Percentiles rank a stretch among this genome's conserved stretches.
These are phyloP conservation scores for Aspergillus ruber DNA, from an alignment of 2,329 filamentous ascomycete genomes.

Conservation along the genomic window DNA sequence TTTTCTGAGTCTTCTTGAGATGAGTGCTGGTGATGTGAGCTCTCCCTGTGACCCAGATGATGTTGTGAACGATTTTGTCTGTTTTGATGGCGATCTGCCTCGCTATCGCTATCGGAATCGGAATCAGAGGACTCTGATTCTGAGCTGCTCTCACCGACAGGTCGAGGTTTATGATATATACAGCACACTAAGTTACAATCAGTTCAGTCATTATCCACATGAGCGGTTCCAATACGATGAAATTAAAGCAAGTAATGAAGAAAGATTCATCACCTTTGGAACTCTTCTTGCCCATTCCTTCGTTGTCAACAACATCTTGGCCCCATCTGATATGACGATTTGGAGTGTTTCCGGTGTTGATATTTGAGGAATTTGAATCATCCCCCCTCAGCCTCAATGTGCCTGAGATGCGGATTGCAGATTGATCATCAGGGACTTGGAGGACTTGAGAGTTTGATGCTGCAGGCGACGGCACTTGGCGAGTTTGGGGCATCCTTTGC, in stretches of 20 bases:
- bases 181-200: slow-evolving; percentile 72
- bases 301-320: slow-evolving; percentile 89
- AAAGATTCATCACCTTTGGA: slow-evolving; percentile 67
- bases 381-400: slow-evolving; percentile 27
- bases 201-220: not conserved
- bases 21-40: slow-evolving; percentile 3
- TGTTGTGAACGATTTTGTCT: slow-evolving; percentile 15
- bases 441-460: slow-evolving; percentile 18
- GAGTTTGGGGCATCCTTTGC: slow-evolving; percentile 33
- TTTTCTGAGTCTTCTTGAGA: slow-evolving; percentile 11
- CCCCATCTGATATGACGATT: slow-evolving; percentile 78
- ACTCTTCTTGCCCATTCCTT: slow-evolving; percentile 86
- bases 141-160: slow-evolving; percentile 72
- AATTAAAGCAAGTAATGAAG: not conserved
- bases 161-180: slow-evolving; percentile 86
- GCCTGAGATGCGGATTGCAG: slow-evolving; percentile 19
- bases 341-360: slow-evolving; percentile 20
- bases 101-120: slow-evolving; percentile 43
- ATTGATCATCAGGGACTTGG: slow-evolving; percentile 9
- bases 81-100: slow-evolving; percentile 20
- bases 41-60: slow-evolving; percentile 6
- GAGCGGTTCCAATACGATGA: not conserved
- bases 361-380: slow-evolving; percentile 1
- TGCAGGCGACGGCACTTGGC: slow-evolving; percentile 24
- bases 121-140: slow-evolving; percentile 47